Percentiles rank a stretch among this genome's conserved stretches.
Evolutionary conservation across 2,329 filamentous ascomycete species (phyloP).

Genomic region (Thermoascus crustaceus): DNA sequence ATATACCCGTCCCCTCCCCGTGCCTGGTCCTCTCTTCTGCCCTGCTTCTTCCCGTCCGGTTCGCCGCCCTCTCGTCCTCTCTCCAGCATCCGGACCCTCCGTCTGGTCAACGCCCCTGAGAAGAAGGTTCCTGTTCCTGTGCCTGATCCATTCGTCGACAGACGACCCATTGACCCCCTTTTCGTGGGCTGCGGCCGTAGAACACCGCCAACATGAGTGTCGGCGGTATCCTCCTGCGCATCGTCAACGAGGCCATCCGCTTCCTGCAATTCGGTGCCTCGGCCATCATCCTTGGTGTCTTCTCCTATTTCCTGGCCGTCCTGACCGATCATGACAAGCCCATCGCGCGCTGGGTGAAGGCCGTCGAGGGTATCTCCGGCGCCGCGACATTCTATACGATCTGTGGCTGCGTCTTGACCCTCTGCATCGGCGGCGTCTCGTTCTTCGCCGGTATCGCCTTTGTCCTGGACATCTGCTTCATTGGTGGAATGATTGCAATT

Average conservation of each 20-base stretch:
- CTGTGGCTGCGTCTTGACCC: constrained; percentile 64
- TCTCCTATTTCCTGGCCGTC: constrained; percentile 75
- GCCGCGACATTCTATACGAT: constrained; percentile 66
- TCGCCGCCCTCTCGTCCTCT: not conserved
- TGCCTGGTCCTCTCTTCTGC: not conserved
- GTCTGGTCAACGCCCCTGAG: not conserved
- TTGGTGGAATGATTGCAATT: constrained; percentile 71
- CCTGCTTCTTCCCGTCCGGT: not conserved
- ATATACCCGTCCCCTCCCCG: not conserved
- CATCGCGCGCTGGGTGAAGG: constrained; percentile 60
- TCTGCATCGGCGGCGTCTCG: constrained; percentile 66
- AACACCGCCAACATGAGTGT: constrained; percentile 46
- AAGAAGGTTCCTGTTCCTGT: no score
- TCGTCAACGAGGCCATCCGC: constrained; percentile 63
- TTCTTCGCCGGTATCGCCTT: constrained; percentile 67
- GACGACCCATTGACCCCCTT: no score
- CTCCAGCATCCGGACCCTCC: not conserved
- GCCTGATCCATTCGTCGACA: no score
- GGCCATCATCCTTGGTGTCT: constrained; percentile 67
- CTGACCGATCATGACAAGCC: constrained; percentile 55
- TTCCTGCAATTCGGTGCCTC: constrained; percentile 64
- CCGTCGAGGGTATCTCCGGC: constrained; percentile 72
- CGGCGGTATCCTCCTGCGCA: constrained; percentile 57
- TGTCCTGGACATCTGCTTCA: constrained; percentile 67
- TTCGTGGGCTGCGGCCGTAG: constrained; percentile 1